phyloP scores from a whole-genome alignment of 176 grass and related monocot genomes.

The bread wheat (Triticum aestivum) region DNA sequence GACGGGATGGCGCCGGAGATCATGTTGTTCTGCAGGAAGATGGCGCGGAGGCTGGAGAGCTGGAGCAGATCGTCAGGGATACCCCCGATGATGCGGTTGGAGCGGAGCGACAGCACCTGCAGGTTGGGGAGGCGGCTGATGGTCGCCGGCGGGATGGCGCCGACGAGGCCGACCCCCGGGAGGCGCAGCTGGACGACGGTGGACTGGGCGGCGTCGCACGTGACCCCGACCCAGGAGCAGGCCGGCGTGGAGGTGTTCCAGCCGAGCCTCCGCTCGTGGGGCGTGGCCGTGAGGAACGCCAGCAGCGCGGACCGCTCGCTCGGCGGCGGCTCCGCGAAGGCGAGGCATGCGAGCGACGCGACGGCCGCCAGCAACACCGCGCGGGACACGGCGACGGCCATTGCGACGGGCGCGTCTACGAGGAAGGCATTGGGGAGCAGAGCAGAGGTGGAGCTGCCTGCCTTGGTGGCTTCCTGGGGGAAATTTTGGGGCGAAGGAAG shows the following conservation, averaged over 20 bases:
- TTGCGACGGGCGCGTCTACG: constrained; percentile 22
- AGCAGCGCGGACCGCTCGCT: constrained; percentile 70
- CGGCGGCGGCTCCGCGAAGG: constrained; percentile 40
- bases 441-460: background rate
- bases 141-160: constrained; percentile 52
- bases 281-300: constrained; percentile 57
- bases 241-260: constrained; percentile 63
- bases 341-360: background rate
- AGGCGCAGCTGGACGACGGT: constrained; percentile 57
- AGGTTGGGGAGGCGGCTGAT: constrained; percentile 53
- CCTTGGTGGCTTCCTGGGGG: background rate
- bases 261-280: constrained; percentile 67
- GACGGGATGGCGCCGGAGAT: constrained; percentile 54
- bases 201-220: constrained; percentile 49
- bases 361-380: background rate
- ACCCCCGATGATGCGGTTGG: constrained; percentile 60
- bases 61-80: constrained; percentile 62
- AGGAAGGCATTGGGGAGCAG: constrained; percentile 11
- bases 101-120: constrained; percentile 68
- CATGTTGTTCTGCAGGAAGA: constrained; percentile 64
- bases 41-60: constrained; percentile 37
- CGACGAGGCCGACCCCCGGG: constrained; percentile 66
- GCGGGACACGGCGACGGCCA: constrained; percentile 2
- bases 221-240: constrained; percentile 77
- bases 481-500: background rate